A percentile compares a stretch with the other conserved stretches of the same genome.
Conservation (phyloP, 164 flowering plant species). For the Vitis vinifera region ASM3070453v1 NC_081815.1:3051001-3051500, state of each 20-base stretch:
- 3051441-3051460: neutral
- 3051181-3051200: slow-evolving; percentile 51
- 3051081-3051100: slow-evolving; percentile 76
- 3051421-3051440: neutral
- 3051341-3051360: neutral
- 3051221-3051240: slow-evolving; percentile 84
- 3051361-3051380: neutral
- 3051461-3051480: too few species aligned
- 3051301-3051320: slow-evolving; percentile 20
- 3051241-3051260: slow-evolving; percentile 97
- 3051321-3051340: neutral
- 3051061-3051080: slow-evolving; percentile 59
- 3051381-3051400: neutral
- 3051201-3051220: slow-evolving; percentile 78
- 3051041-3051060: slow-evolving; percentile 46
- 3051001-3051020: slow-evolving; percentile 30
- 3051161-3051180: slow-evolving; percentile 41
- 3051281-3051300: slow-evolving; percentile 59
- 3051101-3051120: slow-evolving; percentile 38
- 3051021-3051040: slow-evolving; percentile 32
- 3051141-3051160: slow-evolving; percentile 46
- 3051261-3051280: slow-evolving; percentile 99
- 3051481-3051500: neutral
- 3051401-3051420: neutral
- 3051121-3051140: slow-evolving; percentile 51